Evolutionary conservation across 192 early-diverging fungal species (phyloP).

Genomic region (Entomortierella beljakovae): DNA sequence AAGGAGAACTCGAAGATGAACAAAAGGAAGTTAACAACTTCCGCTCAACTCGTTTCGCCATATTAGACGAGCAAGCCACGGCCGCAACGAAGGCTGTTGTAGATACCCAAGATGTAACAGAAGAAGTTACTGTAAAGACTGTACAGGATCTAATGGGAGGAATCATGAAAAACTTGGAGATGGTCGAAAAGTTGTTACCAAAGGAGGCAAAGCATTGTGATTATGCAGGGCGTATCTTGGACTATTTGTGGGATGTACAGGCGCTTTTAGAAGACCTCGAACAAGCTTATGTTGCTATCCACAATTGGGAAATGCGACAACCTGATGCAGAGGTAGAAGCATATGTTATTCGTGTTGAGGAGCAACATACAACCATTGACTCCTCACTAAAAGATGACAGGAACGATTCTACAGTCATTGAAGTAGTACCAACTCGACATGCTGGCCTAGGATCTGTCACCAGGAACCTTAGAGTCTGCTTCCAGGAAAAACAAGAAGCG

Average conservation of each 20-base stretch:
- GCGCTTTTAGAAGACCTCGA: conserved; percentile 20
- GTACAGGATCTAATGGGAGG: conserved; percentile 43
- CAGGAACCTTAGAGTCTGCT: conserved; percentile 29
- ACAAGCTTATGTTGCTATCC: conserved; percentile 12
- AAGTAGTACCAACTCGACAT: conserved; percentile 27
- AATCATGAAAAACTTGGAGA: conserved; percentile 45
- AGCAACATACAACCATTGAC: background rate
- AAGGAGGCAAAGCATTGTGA: conserved; percentile 38
- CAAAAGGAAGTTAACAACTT: conserved; percentile 37
- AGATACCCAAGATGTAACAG: conserved; percentile 29
- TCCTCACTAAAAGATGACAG: background rate
- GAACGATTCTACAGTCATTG: conserved; percentile 4
- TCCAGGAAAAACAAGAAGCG: conserved; percentile 33
- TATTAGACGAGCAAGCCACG: conserved; percentile 45
- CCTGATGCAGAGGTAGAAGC: conserved; percentile 31
- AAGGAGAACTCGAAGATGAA: conserved; percentile 31
- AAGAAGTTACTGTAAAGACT: conserved; percentile 15
- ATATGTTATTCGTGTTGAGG: conserved; percentile 6
- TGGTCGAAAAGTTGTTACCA: conserved; percentile 43
- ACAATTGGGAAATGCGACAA: conserved; percentile 41
- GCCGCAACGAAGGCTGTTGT: conserved; percentile 19
- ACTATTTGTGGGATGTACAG: conserved; percentile 21
- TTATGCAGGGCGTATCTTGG: conserved; percentile 27
- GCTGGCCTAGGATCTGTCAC: conserved; percentile 14
- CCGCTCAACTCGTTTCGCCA: conserved; percentile 44